phyloP scores from a whole-genome alignment of 306 rosid genomes.

The Boehmeria nivea region DNA sequence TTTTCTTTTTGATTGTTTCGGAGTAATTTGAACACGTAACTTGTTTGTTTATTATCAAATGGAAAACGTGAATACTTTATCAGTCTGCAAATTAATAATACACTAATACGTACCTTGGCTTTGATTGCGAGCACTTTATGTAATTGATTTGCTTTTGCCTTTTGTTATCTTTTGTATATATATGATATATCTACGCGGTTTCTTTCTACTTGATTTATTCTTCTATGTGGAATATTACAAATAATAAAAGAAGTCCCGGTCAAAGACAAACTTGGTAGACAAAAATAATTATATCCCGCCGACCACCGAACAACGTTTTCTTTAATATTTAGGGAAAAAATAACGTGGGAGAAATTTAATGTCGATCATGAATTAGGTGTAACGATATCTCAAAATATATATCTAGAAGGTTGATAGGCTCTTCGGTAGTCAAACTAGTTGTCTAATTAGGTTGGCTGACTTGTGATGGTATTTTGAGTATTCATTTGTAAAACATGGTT shows the following conservation, averaged over 20 bases:
- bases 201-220: no score
- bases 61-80: neutral
- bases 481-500: no score
- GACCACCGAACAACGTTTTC: neutral
- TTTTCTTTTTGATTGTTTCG: neutral
- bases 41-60: neutral
- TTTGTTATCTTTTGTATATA: no score
- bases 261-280: constrained; percentile 6
- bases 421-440: no score
- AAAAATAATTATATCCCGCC: neutral
- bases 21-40: neutral
- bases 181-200: no score
- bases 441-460: no score
- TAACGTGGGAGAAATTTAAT: neutral
- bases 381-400: neutral
- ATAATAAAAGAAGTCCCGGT: neutral
- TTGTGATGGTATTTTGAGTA: no score
- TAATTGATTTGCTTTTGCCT: no score
- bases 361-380: neutral
- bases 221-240: neutral
- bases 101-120: no score
- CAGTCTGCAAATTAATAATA: no score
- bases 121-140: no score
- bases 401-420: no score
- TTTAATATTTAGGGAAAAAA: neutral